A percentile compares a stretch with the other conserved stretches of the same genome.
phyloP scores from a whole-genome alignment of 2,329 filamentous ascomycete species.

The Arthroderma sp. region DNA sequence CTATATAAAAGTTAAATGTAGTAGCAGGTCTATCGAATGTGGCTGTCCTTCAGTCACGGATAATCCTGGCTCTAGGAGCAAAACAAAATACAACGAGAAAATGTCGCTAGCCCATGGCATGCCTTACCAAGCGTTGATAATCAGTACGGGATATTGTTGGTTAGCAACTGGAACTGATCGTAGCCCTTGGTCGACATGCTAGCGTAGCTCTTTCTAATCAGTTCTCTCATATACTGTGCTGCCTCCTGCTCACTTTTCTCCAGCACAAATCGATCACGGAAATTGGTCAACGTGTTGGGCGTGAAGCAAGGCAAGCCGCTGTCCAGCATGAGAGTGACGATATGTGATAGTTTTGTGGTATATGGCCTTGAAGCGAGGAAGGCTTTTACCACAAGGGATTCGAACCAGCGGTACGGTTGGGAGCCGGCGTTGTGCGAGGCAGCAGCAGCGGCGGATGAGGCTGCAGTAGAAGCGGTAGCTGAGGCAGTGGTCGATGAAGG shows the following conservation, averaged over 20 bases:
- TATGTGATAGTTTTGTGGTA: conserved; percentile 75
- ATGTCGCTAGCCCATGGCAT: neutral
- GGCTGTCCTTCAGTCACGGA: neutral
- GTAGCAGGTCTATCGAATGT: neutral
- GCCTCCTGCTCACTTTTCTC: conserved; percentile 88
- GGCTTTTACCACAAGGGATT: conserved; percentile 89
- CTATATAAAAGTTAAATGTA: neutral
- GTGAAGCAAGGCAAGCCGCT: conserved; percentile 96
- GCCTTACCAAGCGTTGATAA: too few relatives aligned
- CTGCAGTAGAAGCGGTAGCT: neutral
- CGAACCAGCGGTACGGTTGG: conserved; percentile 89
- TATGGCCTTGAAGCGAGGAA: conserved; percentile 83
- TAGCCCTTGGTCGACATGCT: conserved; percentile 91
- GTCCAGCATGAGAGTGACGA: conserved; percentile 91
- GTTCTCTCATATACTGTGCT: conserved; percentile 79
- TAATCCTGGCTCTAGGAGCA: neutral
- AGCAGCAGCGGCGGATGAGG: conserved; percentile 14
- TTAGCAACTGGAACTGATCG: conserved; percentile 94
- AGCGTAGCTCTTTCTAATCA: conserved; percentile 80
- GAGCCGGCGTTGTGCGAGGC: conserved; percentile 44
- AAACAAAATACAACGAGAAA: neutral
- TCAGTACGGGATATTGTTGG: conserved; percentile 92
- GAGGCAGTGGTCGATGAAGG: neutral
- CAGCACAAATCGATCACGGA: conserved; percentile 81
- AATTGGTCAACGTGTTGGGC: conserved; percentile 84